phyloP scores from a whole-genome alignment of 2,329 filamentous ascomycete species.

The Fusarium begoniae region DNA sequence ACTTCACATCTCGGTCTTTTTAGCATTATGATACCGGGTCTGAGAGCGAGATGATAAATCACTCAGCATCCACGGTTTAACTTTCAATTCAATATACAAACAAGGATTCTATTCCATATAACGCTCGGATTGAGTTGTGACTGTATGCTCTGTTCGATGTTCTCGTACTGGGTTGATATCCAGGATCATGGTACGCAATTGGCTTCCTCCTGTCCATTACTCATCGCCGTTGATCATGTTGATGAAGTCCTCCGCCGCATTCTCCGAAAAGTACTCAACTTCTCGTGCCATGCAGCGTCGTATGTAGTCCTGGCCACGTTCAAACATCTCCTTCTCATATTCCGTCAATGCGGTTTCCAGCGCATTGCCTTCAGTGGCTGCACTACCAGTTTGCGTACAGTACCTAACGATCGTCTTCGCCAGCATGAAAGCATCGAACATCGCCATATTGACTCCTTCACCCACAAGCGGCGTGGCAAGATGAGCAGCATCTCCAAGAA shows the following conservation, averaged over 20 bases:
- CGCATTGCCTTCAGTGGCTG: fast-evolving
- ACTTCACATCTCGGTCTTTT: not conserved
- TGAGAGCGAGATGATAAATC: constrained; percentile 34
- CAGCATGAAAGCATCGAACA: constrained; percentile 60
- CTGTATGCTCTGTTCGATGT: fast-evolving
- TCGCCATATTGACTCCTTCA: constrained; percentile 63
- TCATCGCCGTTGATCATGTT: not conserved
- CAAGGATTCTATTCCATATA: not conserved
- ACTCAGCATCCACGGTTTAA: constrained; percentile 31
- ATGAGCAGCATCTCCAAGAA: constrained; percentile 66
- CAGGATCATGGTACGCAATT: no score
- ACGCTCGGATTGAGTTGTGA: not conserved
- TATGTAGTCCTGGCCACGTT: not conserved
- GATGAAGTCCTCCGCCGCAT: not conserved
- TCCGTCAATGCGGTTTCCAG: not conserved
- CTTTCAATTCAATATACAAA: constrained; percentile 16
- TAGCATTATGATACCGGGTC: constrained; percentile 23
- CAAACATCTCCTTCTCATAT: constrained; percentile 1
- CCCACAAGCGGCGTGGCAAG: constrained; percentile 61
- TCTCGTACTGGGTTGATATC: fast-evolving
- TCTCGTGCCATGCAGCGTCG: not conserved
- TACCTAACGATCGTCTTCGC: constrained; percentile 43
- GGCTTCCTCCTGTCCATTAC: not conserved
- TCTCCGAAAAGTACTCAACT: not conserved
- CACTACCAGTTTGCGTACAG: fast-evolving